phyloP scores from a whole-genome alignment of 2,329 filamentous ascomycete species.

The Didymellaceae sp. region DNA sequence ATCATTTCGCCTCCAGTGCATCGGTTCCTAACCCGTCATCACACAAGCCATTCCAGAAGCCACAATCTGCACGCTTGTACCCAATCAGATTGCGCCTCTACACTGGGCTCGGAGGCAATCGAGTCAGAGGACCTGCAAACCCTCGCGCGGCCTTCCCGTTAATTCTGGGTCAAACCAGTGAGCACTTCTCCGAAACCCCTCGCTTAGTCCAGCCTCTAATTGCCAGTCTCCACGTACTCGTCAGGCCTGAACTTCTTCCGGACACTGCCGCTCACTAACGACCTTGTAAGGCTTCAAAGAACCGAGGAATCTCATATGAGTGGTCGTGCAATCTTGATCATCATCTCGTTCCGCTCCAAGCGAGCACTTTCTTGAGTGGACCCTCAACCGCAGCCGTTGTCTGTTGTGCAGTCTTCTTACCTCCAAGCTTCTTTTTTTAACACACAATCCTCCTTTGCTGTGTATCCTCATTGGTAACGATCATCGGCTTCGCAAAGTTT shows the following conservation, averaged over 20 bases:
- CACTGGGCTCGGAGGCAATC: conserved; percentile 40
- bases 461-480: conserved; percentile 42
- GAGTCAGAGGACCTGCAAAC: conserved; percentile 41
- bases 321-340: conserved; percentile 45
- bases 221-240: conserved; percentile 32
- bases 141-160: conserved; percentile 42
- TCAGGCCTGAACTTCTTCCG: conserved; percentile 27
- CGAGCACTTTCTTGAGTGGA: conserved; percentile 41
- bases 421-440: conserved; percentile 47
- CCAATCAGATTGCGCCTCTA: conserved; percentile 37
- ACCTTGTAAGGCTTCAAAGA: conserved; percentile 41
- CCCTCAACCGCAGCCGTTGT: conserved; percentile 41
- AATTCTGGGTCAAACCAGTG: conserved; percentile 29
- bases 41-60: conserved; percentile 40
- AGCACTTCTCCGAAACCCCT: conserved; percentile 28
- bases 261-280: conserved; percentile 36
- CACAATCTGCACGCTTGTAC: conserved; percentile 29
- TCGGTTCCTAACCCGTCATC: conserved; percentile 41
- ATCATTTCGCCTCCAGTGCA: conserved; percentile 47
- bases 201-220: conserved; percentile 33
- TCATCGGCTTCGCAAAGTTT: conserved; percentile 29
- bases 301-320: conserved; percentile 38
- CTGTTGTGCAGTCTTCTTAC: conserved; percentile 35
- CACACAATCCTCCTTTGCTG: conserved; percentile 36
- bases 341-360: conserved; percentile 48